A percentile compares a stretch with the other conserved stretches of the same genome.
phyloP scores from a whole-genome alignment of 331 rosid species.

The Spiraea crenata region DNA sequence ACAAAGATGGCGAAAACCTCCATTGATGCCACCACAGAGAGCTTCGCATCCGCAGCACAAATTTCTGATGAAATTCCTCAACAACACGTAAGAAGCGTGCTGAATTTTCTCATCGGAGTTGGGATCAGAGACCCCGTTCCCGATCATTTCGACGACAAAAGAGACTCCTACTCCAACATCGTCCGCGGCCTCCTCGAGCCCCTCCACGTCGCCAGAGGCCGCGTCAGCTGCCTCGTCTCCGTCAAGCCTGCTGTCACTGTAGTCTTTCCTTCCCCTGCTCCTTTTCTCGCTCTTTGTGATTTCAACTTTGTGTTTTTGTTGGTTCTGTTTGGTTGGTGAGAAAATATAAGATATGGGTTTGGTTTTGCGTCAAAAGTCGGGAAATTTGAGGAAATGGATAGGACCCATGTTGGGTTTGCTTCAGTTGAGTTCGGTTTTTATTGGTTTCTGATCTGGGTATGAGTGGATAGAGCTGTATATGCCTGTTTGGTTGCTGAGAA shows the following conservation, averaged over 20 bases:
- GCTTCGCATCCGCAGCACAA: constrained; percentile 20
- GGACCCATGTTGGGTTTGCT: not conserved
- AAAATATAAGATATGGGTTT: not conserved
- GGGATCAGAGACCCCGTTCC: constrained; percentile 38
- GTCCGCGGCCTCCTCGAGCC: constrained; percentile 34
- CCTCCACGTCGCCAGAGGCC: constrained; percentile 40
- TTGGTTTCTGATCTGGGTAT: constrained; percentile 3
- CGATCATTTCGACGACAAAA: constrained; percentile 25
- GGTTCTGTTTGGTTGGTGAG: constrained; percentile 3
- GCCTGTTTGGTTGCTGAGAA: not conserved
- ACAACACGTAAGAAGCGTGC: not conserved
- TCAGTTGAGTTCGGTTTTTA: not conserved
- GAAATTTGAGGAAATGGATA: not conserved
- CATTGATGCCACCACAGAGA: not conserved
- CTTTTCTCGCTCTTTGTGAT: not conserved
- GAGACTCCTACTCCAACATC: constrained; percentile 38
- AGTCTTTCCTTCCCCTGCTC: not conserved
- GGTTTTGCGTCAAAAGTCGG: not conserved
- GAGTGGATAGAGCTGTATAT: not conserved
- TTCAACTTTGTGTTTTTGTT: not conserved
- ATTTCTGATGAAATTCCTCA: constrained; percentile 33
- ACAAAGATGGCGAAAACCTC: constrained; percentile 29
- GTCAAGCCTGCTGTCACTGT: constrained; percentile 49
- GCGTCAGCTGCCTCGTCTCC: constrained; percentile 42
- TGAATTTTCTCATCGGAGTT: not conserved